Percentiles rank a stretch among this genome's conserved stretches.
Evolutionary conservation across 2,329 filamentous ascomycete genomes (phyloP).

Genomic region (Colletotrichum agaves): DNA sequence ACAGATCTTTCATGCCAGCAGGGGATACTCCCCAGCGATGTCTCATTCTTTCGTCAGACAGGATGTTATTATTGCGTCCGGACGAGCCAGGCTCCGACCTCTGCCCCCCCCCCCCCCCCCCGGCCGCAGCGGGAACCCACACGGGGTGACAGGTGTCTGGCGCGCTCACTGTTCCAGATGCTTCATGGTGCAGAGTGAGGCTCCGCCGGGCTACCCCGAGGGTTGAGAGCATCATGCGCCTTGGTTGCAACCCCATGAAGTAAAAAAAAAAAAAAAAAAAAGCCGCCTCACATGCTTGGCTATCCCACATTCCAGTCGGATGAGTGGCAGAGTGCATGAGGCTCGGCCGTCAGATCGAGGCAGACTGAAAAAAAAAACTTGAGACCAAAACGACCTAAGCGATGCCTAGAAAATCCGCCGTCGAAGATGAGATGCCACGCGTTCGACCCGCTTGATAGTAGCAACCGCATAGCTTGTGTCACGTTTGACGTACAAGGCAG

Average conservation of each 20-base stretch:
- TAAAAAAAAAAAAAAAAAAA: not conserved
- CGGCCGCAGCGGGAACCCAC: conserved; percentile 6
- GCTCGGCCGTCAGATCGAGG: conserved; percentile 30
- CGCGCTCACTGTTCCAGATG: conserved; percentile 27
- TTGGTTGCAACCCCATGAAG: conserved; percentile 6
- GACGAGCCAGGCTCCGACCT: conserved; percentile 21
- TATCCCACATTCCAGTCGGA: conserved; percentile 11
- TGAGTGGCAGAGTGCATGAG: conserved; percentile 20
- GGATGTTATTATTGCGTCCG: conserved; percentile 16
- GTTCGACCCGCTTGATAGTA: conserved; percentile 12
- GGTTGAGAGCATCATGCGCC: conserved; percentile 4
- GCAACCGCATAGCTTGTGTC: conserved; percentile 17
- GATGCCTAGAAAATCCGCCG: conserved; percentile 15
- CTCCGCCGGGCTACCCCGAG: not conserved
- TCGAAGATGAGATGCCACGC: conserved; percentile 27
- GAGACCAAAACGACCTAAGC: conserved; percentile 24
- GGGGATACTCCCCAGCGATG: not conserved
- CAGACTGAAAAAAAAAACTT: conserved; percentile 23
- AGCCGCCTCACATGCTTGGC: not conserved
- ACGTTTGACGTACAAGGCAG: conserved; percentile 6
- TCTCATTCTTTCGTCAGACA: conserved; percentile 13
- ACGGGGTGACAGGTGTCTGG: conserved; percentile 25
- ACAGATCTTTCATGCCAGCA: conserved; percentile 28
- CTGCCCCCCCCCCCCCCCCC: too few relatives aligned
- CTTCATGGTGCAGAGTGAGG: conserved; percentile 30